Evolutionary conservation across 257 asterid genomes (phyloP).

Genomic region (Ehretia macrophylla): DNA sequence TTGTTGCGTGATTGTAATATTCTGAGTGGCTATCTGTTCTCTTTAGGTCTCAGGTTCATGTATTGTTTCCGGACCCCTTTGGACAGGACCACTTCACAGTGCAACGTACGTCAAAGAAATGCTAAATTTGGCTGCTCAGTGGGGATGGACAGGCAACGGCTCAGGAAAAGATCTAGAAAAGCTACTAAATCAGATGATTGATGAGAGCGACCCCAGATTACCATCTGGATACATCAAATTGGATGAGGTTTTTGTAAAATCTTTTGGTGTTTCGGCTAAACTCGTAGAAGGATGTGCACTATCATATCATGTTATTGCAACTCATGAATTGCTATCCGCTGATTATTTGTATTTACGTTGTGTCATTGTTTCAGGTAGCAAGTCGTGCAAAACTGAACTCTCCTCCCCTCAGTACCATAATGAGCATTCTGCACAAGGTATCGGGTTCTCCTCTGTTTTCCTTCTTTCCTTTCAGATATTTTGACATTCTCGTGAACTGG

Average conservation of each 20-base stretch:
- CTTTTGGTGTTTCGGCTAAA: background rate
- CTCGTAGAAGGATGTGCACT: background rate
- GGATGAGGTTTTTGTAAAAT: constrained; percentile 60
- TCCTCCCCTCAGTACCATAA: constrained; percentile 42
- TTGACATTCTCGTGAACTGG: background rate
- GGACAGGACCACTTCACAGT: constrained; percentile 93
- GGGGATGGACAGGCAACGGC: constrained; percentile 77
- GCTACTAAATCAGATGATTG: constrained; percentile 61
- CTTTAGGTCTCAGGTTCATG: constrained; percentile 64
- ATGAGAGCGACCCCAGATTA: constrained; percentile 74
- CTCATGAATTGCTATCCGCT: background rate
- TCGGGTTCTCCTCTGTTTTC: background rate
- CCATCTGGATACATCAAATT: constrained; percentile 77
- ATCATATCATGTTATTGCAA: background rate
- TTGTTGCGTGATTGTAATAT: background rate
- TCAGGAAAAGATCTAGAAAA: constrained; percentile 56
- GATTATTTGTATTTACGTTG: constrained; percentile 1
- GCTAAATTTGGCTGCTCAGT: constrained; percentile 64
- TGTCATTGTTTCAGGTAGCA: constrained; percentile 49
- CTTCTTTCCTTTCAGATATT: background rate
- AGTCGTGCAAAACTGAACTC: constrained; percentile 78
- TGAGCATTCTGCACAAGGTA: constrained; percentile 63
- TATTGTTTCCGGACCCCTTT: constrained; percentile 87
- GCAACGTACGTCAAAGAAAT: constrained; percentile 49
- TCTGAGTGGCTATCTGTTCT: background rate